These are phyloP conservation scores for Paramecium tetraurelia DNA, from an alignment of 73 alveolate species.

Conservation along the genomic window DNA sequence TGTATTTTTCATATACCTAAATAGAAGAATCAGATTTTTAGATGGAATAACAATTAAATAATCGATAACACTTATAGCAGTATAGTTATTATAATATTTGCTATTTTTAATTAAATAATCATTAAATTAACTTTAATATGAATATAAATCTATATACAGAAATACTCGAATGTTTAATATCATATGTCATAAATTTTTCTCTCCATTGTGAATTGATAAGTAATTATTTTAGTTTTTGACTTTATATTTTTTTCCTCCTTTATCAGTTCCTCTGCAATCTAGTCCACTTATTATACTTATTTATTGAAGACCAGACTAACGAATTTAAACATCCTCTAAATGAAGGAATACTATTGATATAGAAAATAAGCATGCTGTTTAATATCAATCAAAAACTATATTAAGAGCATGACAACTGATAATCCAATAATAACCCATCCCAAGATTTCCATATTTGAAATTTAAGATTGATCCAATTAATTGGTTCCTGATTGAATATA, in stretches of 20 bases:
- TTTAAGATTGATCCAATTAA: neutral
- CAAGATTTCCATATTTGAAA: neutral
- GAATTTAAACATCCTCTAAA: neutral
- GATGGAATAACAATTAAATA: neutral
- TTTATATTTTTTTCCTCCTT: neutral
- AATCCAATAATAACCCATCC: slow-evolving; percentile 19
- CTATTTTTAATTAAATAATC: neutral
- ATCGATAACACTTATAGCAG: neutral
- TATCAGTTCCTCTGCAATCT: neutral
- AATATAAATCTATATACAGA: neutral
- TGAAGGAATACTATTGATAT: neutral
- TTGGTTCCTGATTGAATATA: neutral
- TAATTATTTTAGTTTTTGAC: neutral
- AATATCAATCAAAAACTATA: neutral
- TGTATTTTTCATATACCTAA: neutral
- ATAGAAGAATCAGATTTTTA: neutral
- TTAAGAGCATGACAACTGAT: neutral
- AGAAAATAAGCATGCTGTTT: slow-evolving; percentile 30
- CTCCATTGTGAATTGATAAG: neutral
- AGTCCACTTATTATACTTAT: neutral
- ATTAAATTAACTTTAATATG: neutral
- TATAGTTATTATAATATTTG: neutral
- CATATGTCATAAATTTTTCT: neutral
- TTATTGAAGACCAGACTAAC: neutral
- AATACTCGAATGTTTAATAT: neutral